Evolutionary conservation across 2,329 filamentous ascomycete genomes (phyloP).

Genomic region (Aurifilum marmelostoma): DNA sequence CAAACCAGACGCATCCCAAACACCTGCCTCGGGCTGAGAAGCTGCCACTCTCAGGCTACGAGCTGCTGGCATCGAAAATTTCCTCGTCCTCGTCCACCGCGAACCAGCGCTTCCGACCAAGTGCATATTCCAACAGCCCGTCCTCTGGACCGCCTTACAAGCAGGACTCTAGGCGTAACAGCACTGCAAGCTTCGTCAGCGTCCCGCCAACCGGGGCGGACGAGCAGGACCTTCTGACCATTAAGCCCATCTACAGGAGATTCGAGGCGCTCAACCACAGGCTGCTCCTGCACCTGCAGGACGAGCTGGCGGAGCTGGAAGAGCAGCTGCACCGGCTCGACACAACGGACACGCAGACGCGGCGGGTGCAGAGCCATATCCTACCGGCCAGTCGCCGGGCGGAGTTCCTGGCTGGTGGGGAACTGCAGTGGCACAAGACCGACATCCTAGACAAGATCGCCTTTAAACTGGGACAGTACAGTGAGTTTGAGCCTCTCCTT

Average conservation of each 20-base stretch:
- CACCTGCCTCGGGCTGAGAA: conserved; percentile 46
- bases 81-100: conserved; percentile 37
- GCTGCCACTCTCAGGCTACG: conserved; percentile 60
- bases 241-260: conserved; percentile 74
- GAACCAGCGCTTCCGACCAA: conserved; percentile 28
- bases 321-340: conserved; percentile 75
- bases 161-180: conserved; percentile 12
- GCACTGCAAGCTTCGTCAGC: conserved; percentile 21
- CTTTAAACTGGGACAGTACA: conserved; percentile 69
- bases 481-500: conserved; percentile 48
- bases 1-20: conserved; percentile 39
- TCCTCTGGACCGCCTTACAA: conserved; percentile 10
- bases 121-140: conserved; percentile 28
- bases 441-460: conserved; percentile 66
- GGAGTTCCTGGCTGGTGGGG: conserved; percentile 56
- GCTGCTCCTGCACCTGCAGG: conserved; percentile 79
- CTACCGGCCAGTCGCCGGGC: conserved; percentile 63
- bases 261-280: conserved; percentile 85
- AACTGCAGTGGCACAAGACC: conserved; percentile 63
- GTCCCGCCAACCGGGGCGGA: conserved; percentile 31
- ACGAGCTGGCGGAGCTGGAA: conserved; percentile 81
- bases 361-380: conserved; percentile 47
- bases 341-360: conserved; percentile 53
- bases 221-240: conserved; percentile 28
- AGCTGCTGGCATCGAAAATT: conserved; percentile 62